Evolutionary conservation across 768 basidiomycete genomes (phyloP), one percentile per base, ranked within the genome.

Genomic region (Boletales sp.): DNA sequence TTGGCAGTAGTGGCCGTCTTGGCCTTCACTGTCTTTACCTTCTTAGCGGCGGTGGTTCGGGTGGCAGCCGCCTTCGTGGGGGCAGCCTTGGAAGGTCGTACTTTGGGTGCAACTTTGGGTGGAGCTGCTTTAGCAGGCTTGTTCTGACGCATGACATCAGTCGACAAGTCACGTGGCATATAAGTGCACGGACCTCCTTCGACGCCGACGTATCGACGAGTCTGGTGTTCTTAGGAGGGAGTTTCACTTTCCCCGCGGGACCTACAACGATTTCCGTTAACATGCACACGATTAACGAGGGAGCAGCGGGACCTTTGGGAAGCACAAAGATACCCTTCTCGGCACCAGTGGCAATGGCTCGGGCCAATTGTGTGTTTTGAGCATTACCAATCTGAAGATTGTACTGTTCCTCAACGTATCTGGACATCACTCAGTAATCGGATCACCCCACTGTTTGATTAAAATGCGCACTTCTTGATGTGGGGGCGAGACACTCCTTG

Each of bases 381-480:
- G 89, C 81, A 51, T 85, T 75, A 45, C 84, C 86, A 54, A 93
- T 86, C 58, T 84, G 80, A 48, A 97, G 74, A 61, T 84, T 83
- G 76, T 94, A 97, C 59, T 77, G 82, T 50, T 80, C 76, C 70
- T 92, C 91, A 48, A 97, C 85, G 68, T 72, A 97, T 75, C 91
- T 94, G 48, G 10, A 44, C 27, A 40, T 47, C 45, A 54, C 51
- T 62, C 36, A 64, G 54, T 56, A 50, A 50, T 53, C 9, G 43
- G 48, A 53, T 51, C 49, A 43, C 27, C 32, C 45, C 43, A 18
- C 21, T 42, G 53, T 48, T 47, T 54, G 31, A 24, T 38, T 36
- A 39, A 47, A 42, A 59, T 51, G 75, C 79, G 59, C 55, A 94
- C 88, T 90, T 95, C 83, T 97, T 97, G 74, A 97, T 94, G 62